Percentiles rank a stretch among this genome's conserved stretches.
These are phyloP conservation scores for Alternaria sp. DNA, from an alignment of 2,329 filamentous ascomycete species.

Conservation along the genomic window DNA sequence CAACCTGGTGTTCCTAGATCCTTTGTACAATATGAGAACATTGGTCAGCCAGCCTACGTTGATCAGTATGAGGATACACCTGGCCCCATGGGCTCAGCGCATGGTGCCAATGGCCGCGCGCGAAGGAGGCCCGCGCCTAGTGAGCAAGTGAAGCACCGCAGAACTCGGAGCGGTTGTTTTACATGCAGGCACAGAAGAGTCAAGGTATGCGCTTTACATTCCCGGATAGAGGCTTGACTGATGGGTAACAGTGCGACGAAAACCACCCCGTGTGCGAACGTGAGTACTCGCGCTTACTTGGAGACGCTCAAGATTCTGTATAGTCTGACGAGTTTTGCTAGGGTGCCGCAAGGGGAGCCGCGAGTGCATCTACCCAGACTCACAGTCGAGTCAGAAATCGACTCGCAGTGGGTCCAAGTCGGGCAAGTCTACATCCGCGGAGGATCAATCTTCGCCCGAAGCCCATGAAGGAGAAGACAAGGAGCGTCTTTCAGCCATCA, in stretches of 20 bases:
- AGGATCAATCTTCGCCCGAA: conserved; percentile 62
- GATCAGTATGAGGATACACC: conserved; percentile 50
- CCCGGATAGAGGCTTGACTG: conserved; percentile 18
- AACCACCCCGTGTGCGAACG: conserved; percentile 82
- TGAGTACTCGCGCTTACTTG: conserved; percentile 50
- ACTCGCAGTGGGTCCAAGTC: conserved; percentile 58
- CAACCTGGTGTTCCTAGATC: conserved; percentile 42
- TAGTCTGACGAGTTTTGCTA: conserved; percentile 42
- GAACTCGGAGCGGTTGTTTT: conserved; percentile 92
- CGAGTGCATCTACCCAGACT: conserved; percentile 88
- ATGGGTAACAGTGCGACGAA: conserved; percentile 79
- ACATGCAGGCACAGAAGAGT: conserved; percentile 90
- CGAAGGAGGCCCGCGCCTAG: conserved; percentile 46
- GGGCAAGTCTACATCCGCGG: conserved; percentile 54
- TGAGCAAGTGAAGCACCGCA: conserved; percentile 88
- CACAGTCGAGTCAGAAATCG: conserved; percentile 61
- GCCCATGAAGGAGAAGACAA: conserved; percentile 56
- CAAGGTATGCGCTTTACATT: conserved; percentile 60
- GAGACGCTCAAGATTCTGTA: conserved; percentile 10
- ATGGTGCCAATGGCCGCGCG: conserved; percentile 40
- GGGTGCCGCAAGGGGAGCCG: conserved; percentile 92
- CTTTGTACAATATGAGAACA: conserved; percentile 47
- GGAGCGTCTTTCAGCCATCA: conserved; percentile 54
- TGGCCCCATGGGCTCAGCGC: conserved; percentile 38
- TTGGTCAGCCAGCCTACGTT: conserved; percentile 44